Evolutionary conservation across 225 moss, liverwort and hornwort genomes (phyloP).

Genomic region (Physcomitrellopsis africana): DNA sequence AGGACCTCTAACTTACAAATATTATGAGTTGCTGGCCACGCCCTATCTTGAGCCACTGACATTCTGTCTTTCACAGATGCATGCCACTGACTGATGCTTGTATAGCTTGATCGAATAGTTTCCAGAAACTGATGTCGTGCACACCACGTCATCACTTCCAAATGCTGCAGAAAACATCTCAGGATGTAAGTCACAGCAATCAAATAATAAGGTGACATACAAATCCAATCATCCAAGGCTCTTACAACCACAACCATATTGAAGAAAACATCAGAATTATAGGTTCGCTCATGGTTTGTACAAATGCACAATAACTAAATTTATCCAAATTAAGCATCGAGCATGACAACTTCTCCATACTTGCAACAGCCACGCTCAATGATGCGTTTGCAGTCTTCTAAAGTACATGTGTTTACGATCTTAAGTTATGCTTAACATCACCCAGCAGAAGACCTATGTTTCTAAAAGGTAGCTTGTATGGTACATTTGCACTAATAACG

Average conservation of each 20-base stretch:
- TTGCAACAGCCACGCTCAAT: not conserved
- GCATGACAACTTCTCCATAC: not conserved
- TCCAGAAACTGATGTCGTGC: conserved; percentile 75
- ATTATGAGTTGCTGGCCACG: conserved; percentile 53
- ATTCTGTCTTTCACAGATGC: conserved; percentile 71
- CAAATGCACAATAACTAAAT: not conserved
- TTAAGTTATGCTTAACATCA: too few species aligned
- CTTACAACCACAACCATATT: conserved; percentile 9
- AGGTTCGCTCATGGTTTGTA: not conserved
- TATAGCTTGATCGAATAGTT: conserved; percentile 57
- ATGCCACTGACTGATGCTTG: conserved; percentile 62
- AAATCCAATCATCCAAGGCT: not conserved
- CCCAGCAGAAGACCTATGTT: not conserved
- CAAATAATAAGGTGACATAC: not conserved
- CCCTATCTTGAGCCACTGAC: conserved; percentile 62
- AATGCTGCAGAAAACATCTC: conserved; percentile 56
- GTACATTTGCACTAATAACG: conserved; percentile 8
- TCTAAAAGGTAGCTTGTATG: not conserved
- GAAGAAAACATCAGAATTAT: not conserved
- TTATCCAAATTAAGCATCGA: not conserved
- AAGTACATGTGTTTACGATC: too few species aligned
- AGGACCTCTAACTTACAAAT: conserved; percentile 42
- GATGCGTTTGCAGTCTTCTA: too few species aligned
- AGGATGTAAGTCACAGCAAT: not conserved
- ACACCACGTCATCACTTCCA: conserved; percentile 90